Evolutionary conservation across 495 filamentous ascomycete species (phyloP).

Genomic region (Aspergillus kassunensis): DNA sequence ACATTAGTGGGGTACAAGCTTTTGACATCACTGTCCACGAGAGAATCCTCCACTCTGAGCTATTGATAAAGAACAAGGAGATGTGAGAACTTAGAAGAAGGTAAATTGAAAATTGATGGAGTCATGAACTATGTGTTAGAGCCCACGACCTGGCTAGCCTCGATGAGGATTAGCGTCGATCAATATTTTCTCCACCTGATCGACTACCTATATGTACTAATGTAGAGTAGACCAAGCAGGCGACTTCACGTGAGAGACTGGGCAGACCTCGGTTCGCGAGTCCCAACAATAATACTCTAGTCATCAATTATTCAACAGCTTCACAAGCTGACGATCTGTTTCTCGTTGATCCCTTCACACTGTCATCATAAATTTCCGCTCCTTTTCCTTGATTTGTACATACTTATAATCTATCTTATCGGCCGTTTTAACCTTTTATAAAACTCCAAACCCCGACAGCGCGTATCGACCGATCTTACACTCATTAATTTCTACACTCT

Average conservation of each 20-base stretch:
- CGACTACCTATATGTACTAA: too few species aligned
- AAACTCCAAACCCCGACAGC: background rate
- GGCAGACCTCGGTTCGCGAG: constrained; percentile 8
- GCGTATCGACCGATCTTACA: background rate
- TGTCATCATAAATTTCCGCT: background rate
- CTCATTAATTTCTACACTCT: background rate
- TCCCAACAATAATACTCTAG: constrained; percentile 17
- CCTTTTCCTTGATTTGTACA: background rate
- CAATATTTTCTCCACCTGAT: too few species aligned
- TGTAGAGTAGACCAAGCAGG: too few species aligned
- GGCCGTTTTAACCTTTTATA: background rate
- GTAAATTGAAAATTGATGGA: too few species aligned
- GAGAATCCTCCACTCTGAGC: too few species aligned
- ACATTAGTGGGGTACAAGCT: too few species aligned
- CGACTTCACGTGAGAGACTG: constrained; percentile 12
- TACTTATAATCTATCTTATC: background rate
- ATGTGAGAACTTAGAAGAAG: too few species aligned
- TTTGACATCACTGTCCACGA: too few species aligned
- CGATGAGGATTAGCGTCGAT: too few species aligned
- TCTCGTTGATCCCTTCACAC: background rate
- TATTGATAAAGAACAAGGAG: too few species aligned
- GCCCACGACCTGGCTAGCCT: too few species aligned
- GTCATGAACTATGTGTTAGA: too few species aligned
- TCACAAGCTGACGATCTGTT: background rate
- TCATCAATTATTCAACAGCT: constrained; percentile 7